These are phyloP conservation scores for Geum urbanum DNA, from an alignment of 306 rosid species.

Conservation along the genomic window DNA sequence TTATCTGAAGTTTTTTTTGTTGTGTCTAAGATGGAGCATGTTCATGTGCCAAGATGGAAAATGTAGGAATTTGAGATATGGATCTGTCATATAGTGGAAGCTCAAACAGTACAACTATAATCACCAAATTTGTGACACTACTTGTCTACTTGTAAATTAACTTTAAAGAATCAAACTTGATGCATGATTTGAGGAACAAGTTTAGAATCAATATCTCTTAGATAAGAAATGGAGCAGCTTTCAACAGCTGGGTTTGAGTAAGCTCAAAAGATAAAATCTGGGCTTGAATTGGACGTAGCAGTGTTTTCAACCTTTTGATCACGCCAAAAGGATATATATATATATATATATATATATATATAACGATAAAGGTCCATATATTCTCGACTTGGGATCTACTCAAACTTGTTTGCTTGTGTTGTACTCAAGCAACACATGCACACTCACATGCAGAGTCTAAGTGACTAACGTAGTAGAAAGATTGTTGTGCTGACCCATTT, in stretches of 20 bases:
- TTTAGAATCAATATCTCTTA: neutral
- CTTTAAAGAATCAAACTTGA: neutral
- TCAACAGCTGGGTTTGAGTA: neutral
- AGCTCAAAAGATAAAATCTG: neutral
- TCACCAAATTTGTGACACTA: neutral
- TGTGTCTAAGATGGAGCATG: neutral
- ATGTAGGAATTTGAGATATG: constrained; percentile 23
- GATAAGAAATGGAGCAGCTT: neutral
- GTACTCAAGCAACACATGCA: neutral
- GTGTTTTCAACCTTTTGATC: neutral
- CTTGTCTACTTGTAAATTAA: neutral
- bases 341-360: neutral
- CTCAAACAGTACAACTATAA: neutral
- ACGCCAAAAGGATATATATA: neutral
- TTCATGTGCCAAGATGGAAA: constrained; percentile 23
- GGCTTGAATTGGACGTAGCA: neutral
- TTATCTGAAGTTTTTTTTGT: neutral
- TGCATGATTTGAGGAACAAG: neutral
- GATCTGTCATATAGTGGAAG: neutral
- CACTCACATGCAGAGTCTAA: neutral
- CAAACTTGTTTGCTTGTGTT: constrained; percentile 12
- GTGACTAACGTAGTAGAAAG: neutral
- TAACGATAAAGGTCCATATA: neutral
- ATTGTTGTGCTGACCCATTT: neutral
- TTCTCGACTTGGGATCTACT: constrained; percentile 1